phyloP scores from a whole-genome alignment of 1,284 basidiomycete species.

The Ustilago cynodontis region DNA sequence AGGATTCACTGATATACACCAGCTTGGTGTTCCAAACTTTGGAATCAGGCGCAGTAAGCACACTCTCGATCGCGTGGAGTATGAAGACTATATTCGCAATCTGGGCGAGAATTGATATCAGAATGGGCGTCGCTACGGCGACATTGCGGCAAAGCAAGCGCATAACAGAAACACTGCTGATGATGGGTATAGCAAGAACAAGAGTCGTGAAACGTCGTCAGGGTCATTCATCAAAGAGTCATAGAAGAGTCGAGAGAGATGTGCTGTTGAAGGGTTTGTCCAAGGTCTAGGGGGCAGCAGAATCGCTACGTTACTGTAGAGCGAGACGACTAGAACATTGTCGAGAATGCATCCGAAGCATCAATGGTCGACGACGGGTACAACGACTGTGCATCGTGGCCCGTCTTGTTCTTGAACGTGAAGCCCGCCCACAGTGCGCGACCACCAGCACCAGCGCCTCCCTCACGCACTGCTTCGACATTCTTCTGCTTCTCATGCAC shows the following conservation, averaged over 20 bases:
- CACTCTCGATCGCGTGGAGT: no score
- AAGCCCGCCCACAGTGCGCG: conserved; percentile 96
- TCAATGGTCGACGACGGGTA: conserved; percentile 35
- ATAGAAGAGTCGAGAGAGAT: not conserved
- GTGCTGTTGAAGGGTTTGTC: not conserved
- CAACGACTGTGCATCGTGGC: conserved; percentile 43
- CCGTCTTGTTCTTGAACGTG: conserved; percentile 77
- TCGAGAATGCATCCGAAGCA: conserved; percentile 56
- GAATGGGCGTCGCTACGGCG: conserved; percentile 11
- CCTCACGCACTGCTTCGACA: conserved; percentile 86
- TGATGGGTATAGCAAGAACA: conserved; percentile 32
- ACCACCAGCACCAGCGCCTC: conserved; percentile 72
- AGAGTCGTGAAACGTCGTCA: conserved; percentile 9
- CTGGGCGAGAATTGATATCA: not conserved
- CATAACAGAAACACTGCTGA: conserved; percentile 15
- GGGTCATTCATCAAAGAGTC: conserved; percentile 1
- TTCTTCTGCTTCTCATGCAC: conserved; percentile 97
- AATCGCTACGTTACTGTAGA: not conserved
- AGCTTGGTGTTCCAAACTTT: no score
- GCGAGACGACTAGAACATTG: conserved; percentile 52
- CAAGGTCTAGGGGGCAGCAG: not conserved
- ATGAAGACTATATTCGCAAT: conserved; percentile 1
- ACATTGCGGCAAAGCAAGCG: not conserved
- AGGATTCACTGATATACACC: no score
- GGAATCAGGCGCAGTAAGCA: not conserved